Base-by-base conservation (phyloP, 805 yeast species). In the Hanseniaspora occidentalis region DNA sequence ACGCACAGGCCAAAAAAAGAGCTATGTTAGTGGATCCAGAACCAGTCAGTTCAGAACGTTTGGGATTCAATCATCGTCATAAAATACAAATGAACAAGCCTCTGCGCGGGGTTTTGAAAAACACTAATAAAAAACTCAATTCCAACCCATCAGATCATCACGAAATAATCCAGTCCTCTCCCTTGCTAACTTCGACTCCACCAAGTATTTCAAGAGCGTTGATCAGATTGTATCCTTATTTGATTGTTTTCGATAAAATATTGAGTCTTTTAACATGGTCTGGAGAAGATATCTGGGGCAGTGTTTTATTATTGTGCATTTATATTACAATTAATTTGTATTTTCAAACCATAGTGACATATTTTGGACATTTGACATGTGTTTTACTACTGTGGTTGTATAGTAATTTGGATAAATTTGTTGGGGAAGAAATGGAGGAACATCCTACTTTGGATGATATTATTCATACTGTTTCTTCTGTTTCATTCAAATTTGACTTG, bases 241-340 rank as follows among this genome's bases (percentile, higher is more conserved):
- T 89, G 34, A 68, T 83, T 31, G 72, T 82, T 1, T 74, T 78
- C 8, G 85, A 88, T 57, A 75, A 77, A 48, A 46, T 73, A 2
- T 65, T 86, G 41, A 77, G 84, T 34, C 67, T 86, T 31, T 58
- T 84, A 27, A 88, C 97, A 0, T 89, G 98, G 98, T 83, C 96
- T 2, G 77, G 78, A 46, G 88, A 82, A 27, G 92, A 84, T 56
- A 67, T 72, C 25, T 85, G 89, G 84, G 61, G 79, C 42, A 76
- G 85, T 50, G 64, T 82, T 16, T 67, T 85, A 21, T 50, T 80
- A 36, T 36, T 42, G 4, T 27, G 38, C 22, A 70, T 81, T 19
- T 78, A 73, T 56, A 64, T 75, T 1, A 61, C 80, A 4, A 53
- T 71, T 3, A 82, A 84, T 17, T 60, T 81, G n/a, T 84, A 86